Percentiles rank a stretch among this genome's conserved stretches.
phyloP scores from a whole-genome alignment of 495 filamentous ascomycete species.

The Neurospora cerealis region DNA sequence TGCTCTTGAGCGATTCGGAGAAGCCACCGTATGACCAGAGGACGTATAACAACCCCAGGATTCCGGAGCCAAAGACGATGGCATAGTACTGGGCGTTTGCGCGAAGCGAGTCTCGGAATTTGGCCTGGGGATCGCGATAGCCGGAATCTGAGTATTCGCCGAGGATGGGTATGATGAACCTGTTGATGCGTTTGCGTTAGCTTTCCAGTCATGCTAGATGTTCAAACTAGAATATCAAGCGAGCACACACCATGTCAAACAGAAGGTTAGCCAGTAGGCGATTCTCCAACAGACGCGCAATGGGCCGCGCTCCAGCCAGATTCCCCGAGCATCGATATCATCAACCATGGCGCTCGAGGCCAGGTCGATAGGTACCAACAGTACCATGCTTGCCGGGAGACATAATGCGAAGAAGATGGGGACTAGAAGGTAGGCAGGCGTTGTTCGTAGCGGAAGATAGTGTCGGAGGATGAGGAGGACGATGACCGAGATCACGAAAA shows the following conservation, averaged over 20 bases:
- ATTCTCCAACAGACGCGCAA: constrained; percentile 84
- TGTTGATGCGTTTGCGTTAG: constrained; percentile 14
- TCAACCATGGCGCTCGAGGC: constrained; percentile 69
- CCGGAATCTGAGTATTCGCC: constrained; percentile 91
- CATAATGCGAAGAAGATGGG: constrained; percentile 90
- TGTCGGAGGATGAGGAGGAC: constrained; percentile 77
- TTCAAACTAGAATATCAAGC: neutral
- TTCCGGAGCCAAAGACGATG: constrained; percentile 59
- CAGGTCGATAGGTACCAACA: constrained; percentile 92
- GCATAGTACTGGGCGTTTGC: constrained; percentile 82
- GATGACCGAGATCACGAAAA: constrained; percentile 60
- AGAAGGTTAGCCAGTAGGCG: constrained; percentile 93
- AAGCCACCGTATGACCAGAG: constrained; percentile 59
- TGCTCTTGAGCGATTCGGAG: constrained; percentile 54
- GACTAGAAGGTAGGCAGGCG: constrained; percentile 81
- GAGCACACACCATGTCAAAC: constrained; percentile 68
- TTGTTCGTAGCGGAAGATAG: constrained; percentile 82
- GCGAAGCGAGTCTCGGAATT: constrained; percentile 72
- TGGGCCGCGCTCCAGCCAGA: constrained; percentile 54
- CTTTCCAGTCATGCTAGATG: constrained; percentile 1
- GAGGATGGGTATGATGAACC: constrained; percentile 86
- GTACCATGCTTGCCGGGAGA: constrained; percentile 85
- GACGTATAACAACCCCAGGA: constrained; percentile 72
- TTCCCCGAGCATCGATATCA: constrained; percentile 52
- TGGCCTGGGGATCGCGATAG: constrained; percentile 72